These are phyloP conservation scores for Onygenales sp. DNA, from an alignment of 2,329 filamentous ascomycete genomes.

Conservation along the genomic window DNA sequence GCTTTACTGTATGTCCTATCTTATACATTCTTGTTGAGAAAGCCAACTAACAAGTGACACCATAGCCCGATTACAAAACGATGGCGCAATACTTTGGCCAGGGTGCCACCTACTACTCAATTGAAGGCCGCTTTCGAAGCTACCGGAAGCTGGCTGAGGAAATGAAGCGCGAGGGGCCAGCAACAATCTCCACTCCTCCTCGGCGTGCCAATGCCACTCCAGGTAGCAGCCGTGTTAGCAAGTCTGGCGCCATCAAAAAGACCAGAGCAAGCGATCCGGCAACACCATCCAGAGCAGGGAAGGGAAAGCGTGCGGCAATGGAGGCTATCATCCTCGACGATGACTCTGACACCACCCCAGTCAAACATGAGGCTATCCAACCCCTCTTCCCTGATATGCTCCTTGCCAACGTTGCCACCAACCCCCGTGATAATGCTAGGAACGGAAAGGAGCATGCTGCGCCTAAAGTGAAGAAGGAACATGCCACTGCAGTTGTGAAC, in stretches of 20 bases:
- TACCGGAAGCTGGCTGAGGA: slow-evolving; percentile 32
- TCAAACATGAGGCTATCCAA: neutral
- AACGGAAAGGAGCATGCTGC: too few relatives aligned
- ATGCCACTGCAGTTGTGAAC: neutral
- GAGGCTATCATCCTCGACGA: neutral
- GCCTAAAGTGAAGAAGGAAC: too few relatives aligned
- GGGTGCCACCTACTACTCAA: slow-evolving; percentile 38
- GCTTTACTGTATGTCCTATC: slow-evolving; percentile 15
- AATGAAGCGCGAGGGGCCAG: slow-evolving; percentile 21
- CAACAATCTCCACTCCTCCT: slow-evolving; percentile 8
- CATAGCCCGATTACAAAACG: slow-evolving; percentile 35
- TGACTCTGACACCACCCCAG: neutral
- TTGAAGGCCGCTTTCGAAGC: slow-evolving; percentile 38
- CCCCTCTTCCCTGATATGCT: too few relatives aligned
- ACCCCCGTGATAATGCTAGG: too few relatives aligned
- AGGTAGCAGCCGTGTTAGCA: neutral
- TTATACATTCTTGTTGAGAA: neutral
- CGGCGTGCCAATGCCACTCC: slow-evolving; percentile 3
- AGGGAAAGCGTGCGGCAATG: neutral
- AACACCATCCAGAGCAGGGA: neutral
- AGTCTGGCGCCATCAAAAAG: neutral
- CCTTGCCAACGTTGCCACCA: too few relatives aligned
- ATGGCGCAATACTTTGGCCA: slow-evolving; percentile 38
- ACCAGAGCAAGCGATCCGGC: neutral
- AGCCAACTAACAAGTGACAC: neutral